Evolutionary conservation across 2,329 filamentous ascomycete genomes (phyloP).

Genomic region (Fusarium nodosum): DNA sequence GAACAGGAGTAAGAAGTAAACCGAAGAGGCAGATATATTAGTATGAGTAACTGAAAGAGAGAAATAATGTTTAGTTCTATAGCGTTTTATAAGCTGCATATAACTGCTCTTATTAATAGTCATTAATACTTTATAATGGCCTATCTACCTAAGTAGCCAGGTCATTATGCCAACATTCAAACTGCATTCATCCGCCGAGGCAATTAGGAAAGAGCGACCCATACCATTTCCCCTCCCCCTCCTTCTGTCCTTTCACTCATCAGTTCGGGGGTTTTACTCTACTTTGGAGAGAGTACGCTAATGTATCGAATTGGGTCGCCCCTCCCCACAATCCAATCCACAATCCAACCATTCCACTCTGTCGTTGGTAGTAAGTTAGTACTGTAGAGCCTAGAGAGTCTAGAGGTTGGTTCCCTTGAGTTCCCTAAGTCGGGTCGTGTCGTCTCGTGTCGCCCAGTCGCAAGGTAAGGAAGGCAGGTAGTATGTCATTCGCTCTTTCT

Average conservation of each 20-base stretch:
- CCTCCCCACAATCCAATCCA: constrained; percentile 40
- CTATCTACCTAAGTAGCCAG: not conserved
- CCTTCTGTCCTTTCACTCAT: constrained; percentile 5
- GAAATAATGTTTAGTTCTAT: not conserved
- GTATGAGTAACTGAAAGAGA: not conserved
- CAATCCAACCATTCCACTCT: constrained; percentile 33
- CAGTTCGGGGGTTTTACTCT: constrained; percentile 14
- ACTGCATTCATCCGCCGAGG: constrained; percentile 7
- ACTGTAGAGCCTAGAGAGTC: constrained; percentile 8
- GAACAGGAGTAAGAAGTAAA: not conserved
- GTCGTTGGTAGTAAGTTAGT: constrained; percentile 35
- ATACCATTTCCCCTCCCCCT: constrained; percentile 22
- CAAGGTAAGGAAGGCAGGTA: constrained; percentile 28
- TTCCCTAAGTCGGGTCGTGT: constrained; percentile 4
- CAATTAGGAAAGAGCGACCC: constrained; percentile 11
- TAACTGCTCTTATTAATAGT: not conserved
- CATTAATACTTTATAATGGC: not conserved
- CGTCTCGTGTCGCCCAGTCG: constrained; percentile 31
- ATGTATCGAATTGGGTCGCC: constrained; percentile 23
- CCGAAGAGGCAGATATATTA: not conserved
- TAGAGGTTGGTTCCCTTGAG: not conserved
- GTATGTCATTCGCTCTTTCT: constrained; percentile 42
- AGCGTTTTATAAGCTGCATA: not conserved
- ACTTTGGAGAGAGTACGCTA: not conserved
- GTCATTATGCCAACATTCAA: constrained; percentile 1